Base-by-base conservation (phyloP, 2,329 filamentous ascomycete species). In the Pezicula neosporulosa region DNA sequence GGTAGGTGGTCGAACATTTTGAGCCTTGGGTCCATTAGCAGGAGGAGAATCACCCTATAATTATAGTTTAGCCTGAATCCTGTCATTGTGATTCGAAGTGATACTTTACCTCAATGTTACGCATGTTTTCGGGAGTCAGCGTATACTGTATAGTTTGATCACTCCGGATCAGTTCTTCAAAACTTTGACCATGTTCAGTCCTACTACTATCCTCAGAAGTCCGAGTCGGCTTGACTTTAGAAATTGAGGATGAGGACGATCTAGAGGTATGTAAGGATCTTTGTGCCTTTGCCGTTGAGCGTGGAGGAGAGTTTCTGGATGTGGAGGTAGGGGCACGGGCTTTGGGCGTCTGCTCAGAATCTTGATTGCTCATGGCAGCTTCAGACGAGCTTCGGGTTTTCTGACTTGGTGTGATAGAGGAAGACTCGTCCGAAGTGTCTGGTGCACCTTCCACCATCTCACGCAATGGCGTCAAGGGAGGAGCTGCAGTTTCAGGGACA, bases 81-180 rank as follows among this genome's bases (percentile, higher is more conserved):
- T 13, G 12, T 9, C 44, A 21, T 33, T n/a, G 41, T n/a, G 30
- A 28, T 27, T 47, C n/a, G 18, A 8, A 42, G 18, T 48, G 50
- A 45, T 35, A 43, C 74, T 81, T 72, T 72, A 89, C 86, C 68
- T 89, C 84, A 60, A 89, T 84, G 57, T 89, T 81, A 54, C 87
- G 85, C 80, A 93, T 89, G 59, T 79, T 89, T 63, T 88, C 84
- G 0, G 89, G 89, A 0, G 89, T 94, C 27, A 93, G 75, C 2
- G 89, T 93, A 66, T 87, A 93, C 60, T 89, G 89, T 41, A 93
- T 85, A 1, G 89, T 93, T 64, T 91, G 83, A 60, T 90, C 86
- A 66, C 89, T 91, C 51, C 89, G 83, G 56, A 94, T 92, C 47
- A 93, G 75, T 60, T 91, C 80, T 63, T 94, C 89, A 62, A 94